These are phyloP conservation scores for Trichocladium antarcticum DNA, from an alignment of 495 filamentous ascomycete species.

Conservation along the genomic window DNA sequence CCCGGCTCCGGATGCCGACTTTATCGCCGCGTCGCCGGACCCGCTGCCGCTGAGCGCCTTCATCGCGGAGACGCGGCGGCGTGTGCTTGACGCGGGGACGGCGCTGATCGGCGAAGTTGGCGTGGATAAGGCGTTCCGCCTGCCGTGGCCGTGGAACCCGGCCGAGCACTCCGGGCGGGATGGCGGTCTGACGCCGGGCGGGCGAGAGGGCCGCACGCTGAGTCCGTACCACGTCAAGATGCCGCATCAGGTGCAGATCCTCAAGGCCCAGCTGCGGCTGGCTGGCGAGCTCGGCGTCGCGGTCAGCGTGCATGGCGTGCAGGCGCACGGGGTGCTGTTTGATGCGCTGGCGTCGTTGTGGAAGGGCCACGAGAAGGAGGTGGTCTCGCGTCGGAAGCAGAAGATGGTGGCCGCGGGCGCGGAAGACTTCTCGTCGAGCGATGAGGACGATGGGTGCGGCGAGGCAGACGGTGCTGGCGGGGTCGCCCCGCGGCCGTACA, in stretches of 20 bases:
- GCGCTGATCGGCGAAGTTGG: slow-evolving; percentile 85
- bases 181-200: slow-evolving; percentile 58
- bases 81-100: slow-evolving; percentile 50
- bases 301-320: slow-evolving; percentile 84
- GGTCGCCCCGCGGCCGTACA: slow-evolving; percentile 10
- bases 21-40: slow-evolving; percentile 56
- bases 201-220: slow-evolving; percentile 64
- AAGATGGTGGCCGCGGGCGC: slow-evolving; percentile 33
- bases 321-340: slow-evolving; percentile 74
- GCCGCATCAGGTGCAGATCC: slow-evolving; percentile 62
- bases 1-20: slow-evolving; percentile 40
- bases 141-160: slow-evolving; percentile 53
- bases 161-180: slow-evolving; percentile 24
- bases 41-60: slow-evolving; percentile 59
- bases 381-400: slow-evolving; percentile 53
- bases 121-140: slow-evolving; percentile 71
- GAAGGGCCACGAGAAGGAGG: slow-evolving; percentile 67
- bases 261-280: slow-evolving; percentile 73
- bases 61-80: slow-evolving; percentile 50
- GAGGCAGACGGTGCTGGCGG: slow-evolving; percentile 1
- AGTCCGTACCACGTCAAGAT: slow-evolving; percentile 65
- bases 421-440: slow-evolving; percentile 37
- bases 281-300: slow-evolving; percentile 72
- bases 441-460: slow-evolving; percentile 14
- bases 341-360: slow-evolving; percentile 65